phyloP scores from a whole-genome alignment of 371 early-diverging fungal genomes.

The Syncephalis plumigaleata region DNA sequence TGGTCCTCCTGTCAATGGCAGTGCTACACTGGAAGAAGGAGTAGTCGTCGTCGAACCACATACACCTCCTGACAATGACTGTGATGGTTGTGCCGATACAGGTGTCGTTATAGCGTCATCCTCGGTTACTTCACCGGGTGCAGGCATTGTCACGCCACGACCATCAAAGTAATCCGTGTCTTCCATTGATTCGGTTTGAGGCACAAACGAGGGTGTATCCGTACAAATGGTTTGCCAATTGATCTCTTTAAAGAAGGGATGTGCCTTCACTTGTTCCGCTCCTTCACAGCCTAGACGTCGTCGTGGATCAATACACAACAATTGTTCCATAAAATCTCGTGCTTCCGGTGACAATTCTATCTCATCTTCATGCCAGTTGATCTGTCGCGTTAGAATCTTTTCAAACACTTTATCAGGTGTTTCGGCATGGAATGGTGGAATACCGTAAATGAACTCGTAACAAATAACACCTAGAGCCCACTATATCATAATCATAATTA shows the following conservation, averaged over 20 bases:
- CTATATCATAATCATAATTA: constrained; percentile 15
- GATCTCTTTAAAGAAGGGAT: constrained; percentile 41
- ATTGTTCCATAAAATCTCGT: constrained; percentile 65
- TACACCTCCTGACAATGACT: too few relatives aligned
- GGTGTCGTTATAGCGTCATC: neutral
- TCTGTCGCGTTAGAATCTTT: constrained; percentile 55
- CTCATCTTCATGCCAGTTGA: constrained; percentile 49
- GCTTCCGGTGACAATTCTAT: constrained; percentile 65
- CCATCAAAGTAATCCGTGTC: constrained; percentile 89
- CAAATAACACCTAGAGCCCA: constrained; percentile 85
- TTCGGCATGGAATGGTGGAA: constrained; percentile 78
- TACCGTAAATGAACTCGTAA: constrained; percentile 78
- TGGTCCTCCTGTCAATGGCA: too few relatives aligned
- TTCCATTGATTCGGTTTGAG: constrained; percentile 51
- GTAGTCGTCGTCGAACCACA: too few relatives aligned
- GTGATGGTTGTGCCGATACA: too few relatives aligned
- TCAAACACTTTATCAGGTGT: constrained; percentile 73
- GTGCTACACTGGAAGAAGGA: too few relatives aligned
- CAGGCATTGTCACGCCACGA: constrained; percentile 1
- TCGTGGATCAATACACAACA: constrained; percentile 62
- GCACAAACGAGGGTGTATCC: constrained; percentile 66
- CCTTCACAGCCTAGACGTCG: constrained; percentile 52
- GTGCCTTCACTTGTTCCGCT: constrained; percentile 39
- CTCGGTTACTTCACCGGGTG: constrained; percentile 1
- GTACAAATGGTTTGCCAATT: constrained; percentile 51